phyloP scores from a whole-genome alignment of 1,139 yeast species.

The Lodderomyces orthopsilosis region DNA sequence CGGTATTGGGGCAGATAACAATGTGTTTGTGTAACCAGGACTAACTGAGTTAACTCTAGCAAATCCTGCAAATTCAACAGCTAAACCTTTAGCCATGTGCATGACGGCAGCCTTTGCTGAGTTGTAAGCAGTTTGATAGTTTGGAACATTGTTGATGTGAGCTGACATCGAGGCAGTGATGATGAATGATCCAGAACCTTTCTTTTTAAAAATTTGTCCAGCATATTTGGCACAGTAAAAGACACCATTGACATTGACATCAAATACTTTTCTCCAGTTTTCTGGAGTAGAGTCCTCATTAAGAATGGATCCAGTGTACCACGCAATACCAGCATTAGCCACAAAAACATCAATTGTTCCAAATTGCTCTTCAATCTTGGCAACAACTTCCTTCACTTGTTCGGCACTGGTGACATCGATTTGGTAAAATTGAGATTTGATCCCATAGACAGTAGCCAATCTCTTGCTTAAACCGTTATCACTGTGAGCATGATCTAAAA shows the following conservation, averaged over 20 bases:
- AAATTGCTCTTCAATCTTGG: conserved; percentile 60
- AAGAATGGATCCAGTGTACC: conserved; percentile 70
- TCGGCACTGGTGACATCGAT: conserved; percentile 60
- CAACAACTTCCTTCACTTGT: conserved; percentile 53
- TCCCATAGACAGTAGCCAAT: conserved; percentile 55
- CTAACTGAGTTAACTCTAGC: conserved; percentile 56
- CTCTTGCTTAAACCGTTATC: conserved; percentile 43
- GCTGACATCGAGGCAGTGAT: conserved; percentile 65
- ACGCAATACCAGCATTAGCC: conserved; percentile 86
- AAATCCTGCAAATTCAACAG: conserved; percentile 52
- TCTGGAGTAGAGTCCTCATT: conserved; percentile 47
- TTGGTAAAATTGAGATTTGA: conserved; percentile 62
- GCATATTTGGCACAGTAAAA: conserved; percentile 58
- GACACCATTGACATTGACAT: conserved; percentile 55
- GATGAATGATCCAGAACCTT: conserved; percentile 54
- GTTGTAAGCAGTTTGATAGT: conserved; percentile 55
- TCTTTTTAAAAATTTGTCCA: conserved; percentile 47
- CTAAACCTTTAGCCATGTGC: conserved; percentile 52
- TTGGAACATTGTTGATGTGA: conserved; percentile 52
- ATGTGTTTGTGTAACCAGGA: conserved; percentile 57
- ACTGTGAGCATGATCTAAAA: conserved; percentile 58
- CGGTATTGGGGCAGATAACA: conserved; percentile 49
- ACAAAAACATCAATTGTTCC: conserved; percentile 74
- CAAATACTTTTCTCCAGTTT: conserved; percentile 51
- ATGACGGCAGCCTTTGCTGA: conserved; percentile 59